phyloP scores from a whole-genome alignment of 2,329 filamentous ascomycete species.

The Plectosphaerella sp. region DNA sequence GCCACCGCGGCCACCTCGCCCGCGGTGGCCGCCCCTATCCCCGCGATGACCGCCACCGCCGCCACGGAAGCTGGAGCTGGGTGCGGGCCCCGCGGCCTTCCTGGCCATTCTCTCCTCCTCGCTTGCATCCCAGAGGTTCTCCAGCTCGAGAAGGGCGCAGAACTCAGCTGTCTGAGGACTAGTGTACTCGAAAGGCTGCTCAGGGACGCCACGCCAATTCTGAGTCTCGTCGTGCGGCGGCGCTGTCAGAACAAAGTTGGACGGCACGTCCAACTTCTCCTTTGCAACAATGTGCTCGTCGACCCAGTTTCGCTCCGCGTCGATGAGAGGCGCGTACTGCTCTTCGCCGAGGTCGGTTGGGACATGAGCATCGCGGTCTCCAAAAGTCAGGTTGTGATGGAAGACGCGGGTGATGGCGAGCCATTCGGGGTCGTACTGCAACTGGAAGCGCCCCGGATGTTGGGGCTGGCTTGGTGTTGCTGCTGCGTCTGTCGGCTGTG shows the following conservation, averaged over 20 bases:
- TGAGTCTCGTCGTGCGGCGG: constrained; percentile 57
- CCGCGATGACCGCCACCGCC: constrained; percentile 29
- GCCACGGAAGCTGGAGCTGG: constrained; percentile 21
- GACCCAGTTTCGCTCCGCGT: constrained; percentile 72
- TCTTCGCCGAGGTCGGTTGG: constrained; percentile 63
- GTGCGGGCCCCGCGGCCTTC: constrained; percentile 52
- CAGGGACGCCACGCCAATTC: constrained; percentile 50
- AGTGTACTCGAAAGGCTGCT: constrained; percentile 75
- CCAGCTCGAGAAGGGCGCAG: constrained; percentile 71
- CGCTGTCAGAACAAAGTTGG: constrained; percentile 75
- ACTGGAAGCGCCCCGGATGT: constrained; percentile 44
- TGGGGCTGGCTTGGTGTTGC: background rate
- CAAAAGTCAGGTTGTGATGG: constrained; percentile 58
- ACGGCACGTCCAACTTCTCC: constrained; percentile 63
- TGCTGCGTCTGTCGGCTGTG: constrained; percentile 1
- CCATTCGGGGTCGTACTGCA: constrained; percentile 92
- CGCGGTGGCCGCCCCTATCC: constrained; percentile 8
- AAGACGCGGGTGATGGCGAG: constrained; percentile 88
- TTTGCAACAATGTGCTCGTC: constrained; percentile 65
- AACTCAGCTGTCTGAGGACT: constrained; percentile 84
- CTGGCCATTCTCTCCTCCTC: constrained; percentile 64
- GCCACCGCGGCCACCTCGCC: constrained; percentile 21
- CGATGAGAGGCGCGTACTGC: constrained; percentile 63
- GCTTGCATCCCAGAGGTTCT: constrained; percentile 70
- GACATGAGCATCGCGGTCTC: constrained; percentile 48